Evolutionary conservation across 148 eudicot species (phyloP).

Genomic region (Pouteria glomerata): DNA sequence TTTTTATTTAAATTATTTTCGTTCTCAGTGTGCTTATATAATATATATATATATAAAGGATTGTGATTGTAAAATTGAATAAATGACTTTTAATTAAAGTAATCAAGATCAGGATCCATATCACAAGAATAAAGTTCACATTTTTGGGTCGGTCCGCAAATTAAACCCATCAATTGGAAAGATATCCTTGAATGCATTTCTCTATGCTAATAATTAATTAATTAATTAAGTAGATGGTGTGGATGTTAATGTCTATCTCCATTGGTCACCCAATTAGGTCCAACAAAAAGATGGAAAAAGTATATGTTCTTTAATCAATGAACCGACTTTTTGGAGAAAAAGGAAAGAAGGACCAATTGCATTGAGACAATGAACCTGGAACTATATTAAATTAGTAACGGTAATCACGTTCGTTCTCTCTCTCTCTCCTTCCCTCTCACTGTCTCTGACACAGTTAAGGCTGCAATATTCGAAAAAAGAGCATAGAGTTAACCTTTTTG

Average conservation of each 20-base stretch:
- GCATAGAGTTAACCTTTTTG: background rate
- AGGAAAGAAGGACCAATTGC: constrained; percentile 24
- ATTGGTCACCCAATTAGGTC: no score
- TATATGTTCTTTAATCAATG: background rate
- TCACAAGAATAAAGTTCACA: background rate
- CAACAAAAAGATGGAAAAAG: background rate
- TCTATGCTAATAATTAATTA: no score
- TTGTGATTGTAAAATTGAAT: no score
- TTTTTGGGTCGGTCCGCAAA: background rate
- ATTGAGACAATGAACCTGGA: background rate
- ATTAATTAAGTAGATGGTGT: background rate
- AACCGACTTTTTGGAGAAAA: constrained; percentile 21
- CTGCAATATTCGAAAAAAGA: constrained; percentile 13
- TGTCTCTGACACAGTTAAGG: no score
- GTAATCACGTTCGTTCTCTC: background rate
- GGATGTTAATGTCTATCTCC: no score
- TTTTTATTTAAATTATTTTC: no score
- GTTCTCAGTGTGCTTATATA: no score
- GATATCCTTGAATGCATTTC: no score
- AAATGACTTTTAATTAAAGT: no score
- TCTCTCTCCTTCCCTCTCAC: no score
- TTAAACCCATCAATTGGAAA: background rate
- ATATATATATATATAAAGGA: no score
- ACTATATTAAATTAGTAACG: constrained; percentile 1
- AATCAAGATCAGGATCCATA: no score